A percentile compares a stretch with the other conserved stretches of the same genome.
Conservation (phyloP, 495 filamentous ascomycete species). For the Talaromyces borbonicus region DNA sequence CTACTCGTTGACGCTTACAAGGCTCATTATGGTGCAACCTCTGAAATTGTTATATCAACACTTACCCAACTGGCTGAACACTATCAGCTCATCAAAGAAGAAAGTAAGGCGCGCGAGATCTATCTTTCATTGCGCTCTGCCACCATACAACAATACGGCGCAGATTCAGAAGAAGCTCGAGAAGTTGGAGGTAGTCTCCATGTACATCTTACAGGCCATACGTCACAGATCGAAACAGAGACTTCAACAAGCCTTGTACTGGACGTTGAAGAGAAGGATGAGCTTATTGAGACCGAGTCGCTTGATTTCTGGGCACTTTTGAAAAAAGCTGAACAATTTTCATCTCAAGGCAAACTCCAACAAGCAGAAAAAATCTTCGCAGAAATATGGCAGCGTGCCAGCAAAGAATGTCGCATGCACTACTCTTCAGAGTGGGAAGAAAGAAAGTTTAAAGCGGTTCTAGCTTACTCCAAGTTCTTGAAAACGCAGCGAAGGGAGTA, state of each 20-base stretch:
- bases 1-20: slow-evolving; percentile 28
- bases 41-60: slow-evolving; percentile 21
- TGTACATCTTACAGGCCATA: slow-evolving; percentile 22
- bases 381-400: slow-evolving; percentile 28
- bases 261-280: slow-evolving; percentile 17
- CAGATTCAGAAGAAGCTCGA: slow-evolving; percentile 6
- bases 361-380: slow-evolving; percentile 24
- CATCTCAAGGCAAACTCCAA: slow-evolving; percentile 13
- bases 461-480: slow-evolving; percentile 25
- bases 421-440: slow-evolving; percentile 23
- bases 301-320: slow-evolving; percentile 18
- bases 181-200: slow-evolving; percentile 13
- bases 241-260: slow-evolving; percentile 15
- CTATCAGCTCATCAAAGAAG: slow-evolving; percentile 20
- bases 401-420: slow-evolving; percentile 20
- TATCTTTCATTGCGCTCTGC: slow-evolving; percentile 1
- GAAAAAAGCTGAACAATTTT: slow-evolving; percentile 15
- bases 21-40: slow-evolving; percentile 23
- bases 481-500: slow-evolving; percentile 18
- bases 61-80: slow-evolving; percentile 23
- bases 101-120: slow-evolving; percentile 13
- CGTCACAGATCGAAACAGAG: slow-evolving; percentile 9
- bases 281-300: slow-evolving; percentile 9
- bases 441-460: slow-evolving; percentile 19
- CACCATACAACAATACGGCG: slow-evolving; percentile 1